These are phyloP conservation scores for Penicillium brasilianum DNA, from an alignment of 2,329 filamentous ascomycete species.

Conservation along the genomic window DNA sequence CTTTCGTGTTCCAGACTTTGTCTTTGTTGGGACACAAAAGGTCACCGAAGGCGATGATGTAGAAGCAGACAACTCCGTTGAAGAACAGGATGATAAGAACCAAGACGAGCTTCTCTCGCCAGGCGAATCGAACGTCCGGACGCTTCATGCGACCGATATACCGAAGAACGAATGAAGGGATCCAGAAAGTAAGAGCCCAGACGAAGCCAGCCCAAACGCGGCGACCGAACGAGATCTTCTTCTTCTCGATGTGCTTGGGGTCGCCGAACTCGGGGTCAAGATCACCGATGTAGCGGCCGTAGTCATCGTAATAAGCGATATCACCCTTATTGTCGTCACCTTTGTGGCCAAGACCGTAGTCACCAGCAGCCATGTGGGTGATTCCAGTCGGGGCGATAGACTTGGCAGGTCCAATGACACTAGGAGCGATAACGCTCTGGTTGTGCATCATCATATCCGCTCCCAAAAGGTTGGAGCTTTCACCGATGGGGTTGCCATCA, in stretches of 20 bases:
- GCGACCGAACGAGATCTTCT: conserved; percentile 66
- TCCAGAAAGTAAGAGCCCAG: conserved; percentile 91
- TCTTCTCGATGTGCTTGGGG: conserved; percentile 75
- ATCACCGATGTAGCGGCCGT: conserved; percentile 68
- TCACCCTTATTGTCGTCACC: conserved; percentile 78
- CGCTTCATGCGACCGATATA: conserved; percentile 92
- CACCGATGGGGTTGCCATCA: conserved; percentile 60
- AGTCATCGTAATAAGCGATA: conserved; percentile 72
- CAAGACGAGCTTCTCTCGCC: conserved; percentile 91
- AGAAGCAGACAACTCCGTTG: conserved; percentile 85
- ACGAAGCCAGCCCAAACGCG: conserved; percentile 80
- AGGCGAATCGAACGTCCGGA: conserved; percentile 94
- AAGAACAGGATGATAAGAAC: conserved; percentile 79
- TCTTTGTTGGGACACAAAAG: conserved; percentile 88
- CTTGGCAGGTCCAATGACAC: conserved; percentile 58
- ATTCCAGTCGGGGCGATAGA: conserved; percentile 53
- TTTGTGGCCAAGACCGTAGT: conserved; percentile 87
- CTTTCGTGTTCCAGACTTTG: conserved; percentile 78
- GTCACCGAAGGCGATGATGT: conserved; percentile 84
- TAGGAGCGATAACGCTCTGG: conserved; percentile 56
- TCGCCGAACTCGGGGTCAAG: conserved; percentile 80
- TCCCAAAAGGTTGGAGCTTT: conserved; percentile 66
- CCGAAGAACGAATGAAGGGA: conserved; percentile 82
- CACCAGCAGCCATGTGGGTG: conserved; percentile 61
- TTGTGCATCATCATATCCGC: conserved; percentile 67